A percentile compares a stretch with the other conserved stretches of the same genome.
Evolutionary conservation across 139 green algal genomes (phyloP).

Genomic region (Asterochloris sp.): DNA sequence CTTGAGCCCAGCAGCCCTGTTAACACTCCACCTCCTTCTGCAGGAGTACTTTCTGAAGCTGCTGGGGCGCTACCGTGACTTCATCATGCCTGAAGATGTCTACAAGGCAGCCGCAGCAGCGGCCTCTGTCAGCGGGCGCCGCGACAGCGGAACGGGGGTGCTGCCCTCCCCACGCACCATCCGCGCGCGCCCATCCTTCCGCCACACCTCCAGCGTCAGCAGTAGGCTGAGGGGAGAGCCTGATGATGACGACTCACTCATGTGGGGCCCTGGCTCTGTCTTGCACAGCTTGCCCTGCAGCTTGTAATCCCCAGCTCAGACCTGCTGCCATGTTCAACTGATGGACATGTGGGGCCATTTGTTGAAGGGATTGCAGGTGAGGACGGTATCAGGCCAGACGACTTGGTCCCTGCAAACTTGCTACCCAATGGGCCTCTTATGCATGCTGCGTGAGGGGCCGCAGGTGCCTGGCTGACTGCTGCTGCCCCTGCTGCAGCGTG

Average conservation of each 20-base stretch:
- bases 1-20: slow-evolving; percentile 23
- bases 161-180: background rate
- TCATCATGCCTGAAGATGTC: slow-evolving; percentile 14
- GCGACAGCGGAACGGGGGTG: background rate
- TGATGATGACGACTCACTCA: slow-evolving; percentile 21
- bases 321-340: background rate
- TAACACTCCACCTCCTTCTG: slow-evolving; percentile 27
- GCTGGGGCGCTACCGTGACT: slow-evolving; percentile 46
- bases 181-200: background rate
- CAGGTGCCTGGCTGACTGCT: background rate
- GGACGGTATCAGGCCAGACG: no score
- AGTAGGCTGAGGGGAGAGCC: background rate
- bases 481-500: slow-evolving; percentile 19
- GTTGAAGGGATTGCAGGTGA: no score
- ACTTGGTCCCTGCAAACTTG: no score
- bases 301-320: background rate
- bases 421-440: no score
- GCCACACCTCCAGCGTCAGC: background rate
- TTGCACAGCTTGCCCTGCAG: background rate
- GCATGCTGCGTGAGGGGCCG: no score
- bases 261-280: slow-evolving; percentile 1
- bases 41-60: slow-evolving; percentile 65
- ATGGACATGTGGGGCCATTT: background rate
- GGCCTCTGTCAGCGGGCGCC: background rate
- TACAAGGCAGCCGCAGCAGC: background rate